Base-by-base conservation (phyloP, 345 rosid genomes). In the Eucalyptus paniculata region DNA sequence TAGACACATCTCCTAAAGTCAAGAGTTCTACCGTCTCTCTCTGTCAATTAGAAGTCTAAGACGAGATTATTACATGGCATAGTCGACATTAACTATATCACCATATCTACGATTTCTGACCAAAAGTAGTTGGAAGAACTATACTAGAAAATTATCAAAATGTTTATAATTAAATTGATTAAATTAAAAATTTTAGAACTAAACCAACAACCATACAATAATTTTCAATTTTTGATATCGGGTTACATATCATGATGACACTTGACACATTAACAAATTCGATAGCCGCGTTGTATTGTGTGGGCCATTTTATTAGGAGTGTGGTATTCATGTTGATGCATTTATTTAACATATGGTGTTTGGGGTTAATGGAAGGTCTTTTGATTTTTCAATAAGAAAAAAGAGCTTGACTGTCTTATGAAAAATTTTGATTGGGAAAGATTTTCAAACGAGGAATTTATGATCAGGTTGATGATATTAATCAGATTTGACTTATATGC, bases 211-310 rank as follows among this genome's bases (percentile, higher is more conserved):
- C 10, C 2, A 2, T 69, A 34, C 4, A 9, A 18, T 18, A 8
- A 9, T 9, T 34, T 69, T 69, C 1, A 5, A 17, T 34, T 69
- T 69, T 0, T 17, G 2, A 34, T 34, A 69, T 69, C 2, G 3
- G 1, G 13, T 18, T 17, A 32, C 12, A 18, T 17, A 18, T 69
- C 42, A 5, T 34, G 42, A 6, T 21, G 2, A 34, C 42, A 17
- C 24, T 11, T 69, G 12, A 69, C 12, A 32, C 24, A 5, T 3
- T 65, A 16, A 15, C 77, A 65, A 65, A 34, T n/a, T 17, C 0
- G 44, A 69, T 69, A n/a, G 6, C 3, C 0, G 0, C 3, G 11
- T 7, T 32, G 19, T 65, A 65, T 65, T 0, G 72, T 0, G 0
- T 65, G 37, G n/a, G 6, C 77, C 77, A n/a, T 34, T n/a, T n/a